Conservation (phyloP, 1,139 yeast species). For the Kodamaea sp. region DNA sequence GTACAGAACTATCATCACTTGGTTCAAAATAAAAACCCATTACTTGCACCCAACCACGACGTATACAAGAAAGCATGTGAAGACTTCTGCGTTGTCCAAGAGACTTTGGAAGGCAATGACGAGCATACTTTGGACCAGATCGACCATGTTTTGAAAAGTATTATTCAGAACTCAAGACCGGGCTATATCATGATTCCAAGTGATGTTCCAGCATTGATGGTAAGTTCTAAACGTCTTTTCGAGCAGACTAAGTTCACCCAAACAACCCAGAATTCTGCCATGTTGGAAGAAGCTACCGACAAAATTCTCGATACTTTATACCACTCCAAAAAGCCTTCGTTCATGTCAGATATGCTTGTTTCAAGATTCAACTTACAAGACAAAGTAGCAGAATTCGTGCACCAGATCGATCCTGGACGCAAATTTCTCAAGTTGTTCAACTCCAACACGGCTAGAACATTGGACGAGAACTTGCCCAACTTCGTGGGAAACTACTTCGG, state of each 20-base stretch:
- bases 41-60: slow-evolving; percentile 55
- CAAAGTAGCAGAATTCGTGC: slow-evolving; percentile 47
- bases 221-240: slow-evolving; percentile 32
- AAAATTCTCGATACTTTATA: slow-evolving; percentile 53
- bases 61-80: slow-evolving; percentile 64
- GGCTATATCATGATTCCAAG: slow-evolving; percentile 78
- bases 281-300: slow-evolving; percentile 43
- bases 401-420: slow-evolving; percentile 26
- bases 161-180: slow-evolving; percentile 64
- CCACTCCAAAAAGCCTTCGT: slow-evolving; percentile 54
- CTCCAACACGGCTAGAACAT: slow-evolving; percentile 49
- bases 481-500: slow-evolving; percentile 72
- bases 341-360: slow-evolving; percentile 66
- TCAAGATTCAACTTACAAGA: slow-evolving; percentile 52
- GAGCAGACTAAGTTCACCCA: slow-evolving; percentile 19
- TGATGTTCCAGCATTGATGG: slow-evolving; percentile 57
- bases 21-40: slow-evolving; percentile 54
- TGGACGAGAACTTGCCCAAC: slow-evolving; percentile 60
- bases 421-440: slow-evolving; percentile 30
- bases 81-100: slow-evolving; percentile 60
- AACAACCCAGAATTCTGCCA: neutral
- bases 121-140: slow-evolving; percentile 48
- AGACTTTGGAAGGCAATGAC: slow-evolving; percentile 50
- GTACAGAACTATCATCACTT: slow-evolving; percentile 63
- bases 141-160: slow-evolving; percentile 62